Percentiles rank a stretch among this genome's conserved stretches.
phyloP scores from a whole-genome alignment of 805 yeast species.

The Ogataea henricii region DNA sequence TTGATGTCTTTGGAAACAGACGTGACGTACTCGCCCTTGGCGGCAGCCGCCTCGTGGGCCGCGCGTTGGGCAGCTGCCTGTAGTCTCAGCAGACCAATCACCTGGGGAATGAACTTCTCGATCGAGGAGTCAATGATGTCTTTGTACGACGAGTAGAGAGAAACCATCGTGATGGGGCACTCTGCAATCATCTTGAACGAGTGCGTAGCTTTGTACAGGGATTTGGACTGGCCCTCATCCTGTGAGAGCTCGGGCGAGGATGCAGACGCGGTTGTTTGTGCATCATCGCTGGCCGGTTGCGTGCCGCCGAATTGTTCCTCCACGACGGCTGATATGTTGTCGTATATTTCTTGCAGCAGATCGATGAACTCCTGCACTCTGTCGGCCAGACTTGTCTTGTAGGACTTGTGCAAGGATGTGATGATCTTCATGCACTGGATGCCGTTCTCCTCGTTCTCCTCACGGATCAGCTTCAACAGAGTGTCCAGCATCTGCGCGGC shows the following conservation, averaged over 20 bases:
- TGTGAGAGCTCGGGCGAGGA: conserved; percentile 39
- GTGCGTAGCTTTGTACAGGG: conserved; percentile 64
- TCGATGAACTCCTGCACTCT: conserved; percentile 80
- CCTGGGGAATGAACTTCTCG: conserved; percentile 77
- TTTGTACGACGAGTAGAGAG: conserved; percentile 85
- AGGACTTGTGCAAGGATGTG: conserved; percentile 83
- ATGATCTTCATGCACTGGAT: conserved; percentile 85
- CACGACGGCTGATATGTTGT: conserved; percentile 76
- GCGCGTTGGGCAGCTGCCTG: conserved; percentile 81
- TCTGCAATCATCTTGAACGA: conserved; percentile 93
- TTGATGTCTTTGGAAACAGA: conserved; percentile 74
- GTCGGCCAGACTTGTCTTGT: conserved; percentile 64
- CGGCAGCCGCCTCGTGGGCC: conserved; percentile 60
- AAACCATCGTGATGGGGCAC: conserved; percentile 95
- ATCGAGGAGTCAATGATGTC: conserved; percentile 69
- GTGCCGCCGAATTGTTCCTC: conserved; percentile 59
- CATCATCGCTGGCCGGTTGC: conserved; percentile 6
- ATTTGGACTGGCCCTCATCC: conserved; percentile 46
- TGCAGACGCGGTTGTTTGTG: conserved; percentile 36
- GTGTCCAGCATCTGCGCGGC: conserved; percentile 60
- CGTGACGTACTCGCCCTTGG: conserved; percentile 60
- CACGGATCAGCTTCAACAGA: conserved; percentile 58
- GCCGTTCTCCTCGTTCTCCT: conserved; percentile 95
- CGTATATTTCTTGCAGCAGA: conserved; percentile 73
- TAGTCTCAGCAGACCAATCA: conserved; percentile 68